A percentile compares a stretch with the other conserved stretches of the same genome.
Evolutionary conservation across 129 eudicot genomes (phyloP).

Genomic region (Cynara cardunculus): DNA sequence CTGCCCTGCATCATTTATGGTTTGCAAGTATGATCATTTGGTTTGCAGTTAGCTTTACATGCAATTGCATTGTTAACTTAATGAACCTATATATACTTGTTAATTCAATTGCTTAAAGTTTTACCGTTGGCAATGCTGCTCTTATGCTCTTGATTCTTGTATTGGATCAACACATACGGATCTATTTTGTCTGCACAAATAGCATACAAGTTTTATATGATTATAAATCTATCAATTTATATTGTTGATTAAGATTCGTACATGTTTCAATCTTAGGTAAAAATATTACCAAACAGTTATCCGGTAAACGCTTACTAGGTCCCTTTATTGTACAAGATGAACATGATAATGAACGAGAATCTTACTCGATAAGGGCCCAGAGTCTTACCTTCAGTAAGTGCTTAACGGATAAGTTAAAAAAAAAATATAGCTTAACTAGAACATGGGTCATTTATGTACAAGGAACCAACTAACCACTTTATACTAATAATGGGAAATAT

Average conservation of each 20-base stretch:
- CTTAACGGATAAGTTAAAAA: too few relatives aligned
- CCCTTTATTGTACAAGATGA: too few relatives aligned
- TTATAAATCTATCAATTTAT: neutral
- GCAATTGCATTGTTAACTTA: too few relatives aligned
- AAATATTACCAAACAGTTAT: neutral
- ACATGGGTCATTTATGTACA: too few relatives aligned
- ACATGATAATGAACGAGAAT: too few relatives aligned
- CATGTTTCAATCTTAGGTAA: neutral
- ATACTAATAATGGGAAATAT: too few relatives aligned
- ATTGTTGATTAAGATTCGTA: neutral
- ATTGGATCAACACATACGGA: conserved; percentile 65
- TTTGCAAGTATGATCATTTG: neutral
- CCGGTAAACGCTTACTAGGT: too few relatives aligned
- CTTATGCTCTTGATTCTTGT: conserved; percentile 57
- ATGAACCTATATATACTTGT: neutral
- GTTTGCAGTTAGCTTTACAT: too few relatives aligned
- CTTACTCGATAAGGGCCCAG: too few relatives aligned
- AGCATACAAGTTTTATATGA: neutral
- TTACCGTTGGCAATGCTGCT: conserved; percentile 55
- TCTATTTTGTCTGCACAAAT: conserved; percentile 46
- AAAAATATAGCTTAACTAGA: too few relatives aligned
- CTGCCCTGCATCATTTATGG: conserved; percentile 42
- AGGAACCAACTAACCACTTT: too few relatives aligned
- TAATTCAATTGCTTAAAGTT: neutral
- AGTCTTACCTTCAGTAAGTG: too few relatives aligned